A percentile compares a stretch with the other conserved stretches of the same genome.
phyloP scores from a whole-genome alignment of 495 filamentous ascomycete genomes.

The Ascobolus immersus region DNA sequence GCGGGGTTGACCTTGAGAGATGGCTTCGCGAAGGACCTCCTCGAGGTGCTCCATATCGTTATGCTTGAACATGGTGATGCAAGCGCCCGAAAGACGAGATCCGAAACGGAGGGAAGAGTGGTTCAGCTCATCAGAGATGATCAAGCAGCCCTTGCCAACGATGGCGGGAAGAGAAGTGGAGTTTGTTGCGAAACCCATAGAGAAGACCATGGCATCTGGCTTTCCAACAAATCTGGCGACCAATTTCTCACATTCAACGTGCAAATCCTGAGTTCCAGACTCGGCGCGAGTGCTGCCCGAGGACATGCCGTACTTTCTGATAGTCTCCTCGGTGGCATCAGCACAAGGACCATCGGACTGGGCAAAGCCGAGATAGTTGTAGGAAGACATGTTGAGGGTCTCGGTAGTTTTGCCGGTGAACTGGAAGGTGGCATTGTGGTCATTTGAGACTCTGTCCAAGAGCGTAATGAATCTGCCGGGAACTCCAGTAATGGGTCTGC shows the following conservation, averaged over 20 bases:
- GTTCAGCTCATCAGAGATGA: slow-evolving; percentile 93
- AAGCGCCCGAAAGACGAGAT: slow-evolving; percentile 74
- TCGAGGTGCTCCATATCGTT: slow-evolving; percentile 85
- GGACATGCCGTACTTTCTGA: slow-evolving; percentile 62
- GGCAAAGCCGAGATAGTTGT: slow-evolving; percentile 96
- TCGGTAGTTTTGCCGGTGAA: slow-evolving; percentile 79
- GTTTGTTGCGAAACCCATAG: slow-evolving; percentile 95
- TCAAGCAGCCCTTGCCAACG: slow-evolving; percentile 68
- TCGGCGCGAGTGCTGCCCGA: slow-evolving; percentile 59
- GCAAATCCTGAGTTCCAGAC: slow-evolving; percentile 65
- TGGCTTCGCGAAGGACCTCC: slow-evolving; percentile 57
- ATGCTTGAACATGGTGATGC: slow-evolving; percentile 89
- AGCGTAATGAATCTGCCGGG: slow-evolving; percentile 83
- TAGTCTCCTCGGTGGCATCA: slow-evolving; percentile 64
- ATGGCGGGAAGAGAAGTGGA: slow-evolving; percentile 71
- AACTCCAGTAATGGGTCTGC: slow-evolving; percentile 71
- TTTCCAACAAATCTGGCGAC: slow-evolving; percentile 84
- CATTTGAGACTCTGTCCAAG: slow-evolving; percentile 61
- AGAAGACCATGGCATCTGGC: slow-evolving; percentile 82
- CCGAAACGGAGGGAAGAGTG: slow-evolving; percentile 93
- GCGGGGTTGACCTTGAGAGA: slow-evolving; percentile 84
- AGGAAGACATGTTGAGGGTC: slow-evolving; percentile 92
- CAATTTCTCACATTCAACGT: slow-evolving; percentile 64
- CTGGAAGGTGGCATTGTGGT: slow-evolving; percentile 70
- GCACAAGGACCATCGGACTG: slow-evolving; percentile 95